These are phyloP conservation scores for Pyrenophora tritici-repentis DNA, from an alignment of 2,329 filamentous ascomycete genomes.

Conservation along the genomic window DNA sequence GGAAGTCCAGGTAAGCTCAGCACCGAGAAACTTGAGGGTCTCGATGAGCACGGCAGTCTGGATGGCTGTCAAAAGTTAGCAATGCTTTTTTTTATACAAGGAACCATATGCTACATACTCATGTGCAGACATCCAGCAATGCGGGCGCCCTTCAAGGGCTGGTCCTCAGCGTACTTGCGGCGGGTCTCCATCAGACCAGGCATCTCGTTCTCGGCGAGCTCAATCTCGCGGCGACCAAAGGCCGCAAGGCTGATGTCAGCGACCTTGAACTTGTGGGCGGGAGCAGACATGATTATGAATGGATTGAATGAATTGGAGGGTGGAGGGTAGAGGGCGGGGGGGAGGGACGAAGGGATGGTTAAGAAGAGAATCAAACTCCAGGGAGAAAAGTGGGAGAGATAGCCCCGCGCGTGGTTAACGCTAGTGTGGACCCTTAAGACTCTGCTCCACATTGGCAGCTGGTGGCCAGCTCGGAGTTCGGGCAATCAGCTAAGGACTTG, in stretches of 20 bases:
- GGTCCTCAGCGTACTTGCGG: constrained; percentile 85
- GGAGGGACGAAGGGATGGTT: constrained; percentile 16
- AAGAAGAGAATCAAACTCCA: constrained; percentile 14
- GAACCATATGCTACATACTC: constrained; percentile 61
- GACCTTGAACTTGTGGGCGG: constrained; percentile 96
- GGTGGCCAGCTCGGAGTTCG: not conserved
- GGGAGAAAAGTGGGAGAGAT: constrained; percentile 18
- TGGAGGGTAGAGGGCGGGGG: constrained; percentile 12
- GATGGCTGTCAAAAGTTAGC: constrained; percentile 65
- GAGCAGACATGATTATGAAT: constrained; percentile 66
- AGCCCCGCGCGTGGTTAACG: constrained; percentile 17
- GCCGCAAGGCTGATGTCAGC: constrained; percentile 95
- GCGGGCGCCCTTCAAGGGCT: constrained; percentile 91
- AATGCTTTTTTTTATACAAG: not conserved
- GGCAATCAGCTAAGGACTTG: not conserved
- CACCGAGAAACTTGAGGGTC: constrained; percentile 91
- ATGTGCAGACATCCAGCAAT: constrained; percentile 99
- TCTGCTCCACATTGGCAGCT: constrained; percentile 13
- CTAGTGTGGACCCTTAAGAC: constrained; percentile 16
- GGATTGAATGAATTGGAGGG: constrained; percentile 12
- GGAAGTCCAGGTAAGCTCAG: constrained; percentile 97
- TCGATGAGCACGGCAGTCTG: constrained; percentile 99
- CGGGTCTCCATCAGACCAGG: constrained; percentile 96
- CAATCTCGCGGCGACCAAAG: constrained; percentile 98
- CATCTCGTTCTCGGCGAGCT: constrained; percentile 91